Conservation (phyloP, 2,329 filamentous ascomycete species). For the Penicillium concentricum region DNA sequence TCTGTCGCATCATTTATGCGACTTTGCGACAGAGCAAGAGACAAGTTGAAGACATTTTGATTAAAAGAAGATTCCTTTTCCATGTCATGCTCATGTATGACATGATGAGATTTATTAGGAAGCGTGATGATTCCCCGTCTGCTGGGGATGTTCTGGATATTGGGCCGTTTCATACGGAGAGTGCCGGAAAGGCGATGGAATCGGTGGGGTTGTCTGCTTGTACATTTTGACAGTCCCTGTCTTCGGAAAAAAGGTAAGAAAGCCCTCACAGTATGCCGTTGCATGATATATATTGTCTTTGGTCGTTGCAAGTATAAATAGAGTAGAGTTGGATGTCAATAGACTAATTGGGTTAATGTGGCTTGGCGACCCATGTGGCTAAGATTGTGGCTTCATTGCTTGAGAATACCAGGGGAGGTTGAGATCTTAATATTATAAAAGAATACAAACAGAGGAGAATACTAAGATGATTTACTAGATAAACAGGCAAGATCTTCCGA, state of each 20-base stretch:
- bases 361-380: background rate
- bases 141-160: background rate
- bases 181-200: background rate
- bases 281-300: background rate
- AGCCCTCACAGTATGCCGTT: background rate
- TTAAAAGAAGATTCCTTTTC: background rate
- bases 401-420: background rate
- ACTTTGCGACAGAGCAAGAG: background rate
- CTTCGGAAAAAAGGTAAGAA: background rate
- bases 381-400: background rate
- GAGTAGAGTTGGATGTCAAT: background rate
- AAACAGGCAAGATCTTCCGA: background rate
- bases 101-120: constrained; percentile 3
- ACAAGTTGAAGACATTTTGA: constrained; percentile 3
- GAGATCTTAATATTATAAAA: background rate
- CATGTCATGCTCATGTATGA: constrained; percentile 1
- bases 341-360: background rate
- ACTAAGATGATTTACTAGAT: too few species aligned
- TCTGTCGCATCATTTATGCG: constrained; percentile 7
- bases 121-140: constrained; percentile 1
- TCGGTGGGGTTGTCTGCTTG: background rate
- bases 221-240: background rate
- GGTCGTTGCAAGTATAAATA: background rate
- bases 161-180: background rate
- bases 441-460: background rate